These are phyloP conservation scores for Yamadazyma insecticola DNA, from an alignment of 805 yeast genomes.

Conservation along the genomic window DNA sequence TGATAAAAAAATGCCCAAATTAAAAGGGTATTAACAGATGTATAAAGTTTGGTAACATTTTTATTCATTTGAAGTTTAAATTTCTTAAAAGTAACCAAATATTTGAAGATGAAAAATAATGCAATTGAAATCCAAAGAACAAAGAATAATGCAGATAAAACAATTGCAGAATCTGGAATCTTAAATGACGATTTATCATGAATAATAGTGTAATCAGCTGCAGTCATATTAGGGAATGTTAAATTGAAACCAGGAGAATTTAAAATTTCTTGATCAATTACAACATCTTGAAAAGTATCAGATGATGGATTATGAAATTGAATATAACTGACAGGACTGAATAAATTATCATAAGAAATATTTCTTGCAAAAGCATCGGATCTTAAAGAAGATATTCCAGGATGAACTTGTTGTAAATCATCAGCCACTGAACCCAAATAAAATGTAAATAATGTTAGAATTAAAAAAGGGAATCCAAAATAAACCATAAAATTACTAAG, in stretches of 20 bases:
- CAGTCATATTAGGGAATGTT: not conserved
- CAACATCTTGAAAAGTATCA: not conserved
- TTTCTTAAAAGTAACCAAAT: slow-evolving; percentile 17
- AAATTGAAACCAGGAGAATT: not conserved
- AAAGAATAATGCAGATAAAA: slow-evolving; percentile 27
- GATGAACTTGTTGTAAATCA: slow-evolving; percentile 9
- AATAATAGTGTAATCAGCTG: not conserved
- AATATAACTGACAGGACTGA: slow-evolving; percentile 11
- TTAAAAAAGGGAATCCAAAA: slow-evolving; percentile 42
- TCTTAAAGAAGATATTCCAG: slow-evolving; percentile 11
- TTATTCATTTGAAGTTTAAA: slow-evolving; percentile 14
- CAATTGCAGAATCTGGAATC: slow-evolving; percentile 11
- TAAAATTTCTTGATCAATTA: slow-evolving; percentile 2
- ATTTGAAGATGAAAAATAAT: slow-evolving; percentile 21
- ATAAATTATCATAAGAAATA: slow-evolving; percentile 20
- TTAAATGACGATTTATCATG: not conserved
- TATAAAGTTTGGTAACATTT: slow-evolving; percentile 33
- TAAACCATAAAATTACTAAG: slow-evolving; percentile 26
- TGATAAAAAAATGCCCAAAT: slow-evolving; percentile 45
- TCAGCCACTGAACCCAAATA: slow-evolving; percentile 6
- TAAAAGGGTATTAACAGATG: slow-evolving; percentile 43
- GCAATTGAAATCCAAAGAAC: slow-evolving; percentile 18
- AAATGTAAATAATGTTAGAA: slow-evolving; percentile 33
- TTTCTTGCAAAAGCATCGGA: slow-evolving; percentile 20
- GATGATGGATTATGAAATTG: slow-evolving; percentile 1